Conservation (phyloP, 192 early-diverging fungal genomes). For the Coemansia sp. region DNA sequence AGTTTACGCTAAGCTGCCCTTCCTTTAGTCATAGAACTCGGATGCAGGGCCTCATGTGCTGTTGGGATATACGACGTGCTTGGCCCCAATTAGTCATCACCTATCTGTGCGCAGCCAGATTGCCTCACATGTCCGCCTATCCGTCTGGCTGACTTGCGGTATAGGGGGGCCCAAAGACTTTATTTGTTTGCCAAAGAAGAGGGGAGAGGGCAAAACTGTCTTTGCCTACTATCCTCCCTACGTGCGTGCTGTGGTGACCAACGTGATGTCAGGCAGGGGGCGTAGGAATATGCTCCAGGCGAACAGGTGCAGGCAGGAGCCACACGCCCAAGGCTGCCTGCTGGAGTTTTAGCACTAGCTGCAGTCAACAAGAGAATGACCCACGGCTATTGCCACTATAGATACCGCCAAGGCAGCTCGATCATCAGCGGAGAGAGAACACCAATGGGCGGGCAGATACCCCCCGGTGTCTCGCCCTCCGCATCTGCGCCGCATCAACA, state of each 20-base stretch:
- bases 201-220: background rate
- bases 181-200: background rate
- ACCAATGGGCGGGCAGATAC: background rate
- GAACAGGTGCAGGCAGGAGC: background rate
- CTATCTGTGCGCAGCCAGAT: conserved; percentile 1
- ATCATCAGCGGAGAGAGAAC: background rate
- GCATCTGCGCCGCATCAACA: background rate
- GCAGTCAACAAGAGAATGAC: background rate
- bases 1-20: too few relatives aligned
- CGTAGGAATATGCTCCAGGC: background rate
- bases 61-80: background rate
- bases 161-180: background rate
- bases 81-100: background rate
- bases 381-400: background rate
- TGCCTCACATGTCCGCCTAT: background rate
- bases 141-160: conserved; percentile 1
- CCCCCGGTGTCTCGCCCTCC: conserved; percentile 10
- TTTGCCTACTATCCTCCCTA: conserved; percentile 6
- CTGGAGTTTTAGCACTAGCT: background rate
- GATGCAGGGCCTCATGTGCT: background rate
- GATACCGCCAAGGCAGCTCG: background rate
- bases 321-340: background rate
- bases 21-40: too few relatives aligned
- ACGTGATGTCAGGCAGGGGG: background rate
- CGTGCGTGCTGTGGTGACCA: background rate